phyloP scores from a whole-genome alignment of 208 protist genomes.

The Acanthamoeba castellanii region DNA sequence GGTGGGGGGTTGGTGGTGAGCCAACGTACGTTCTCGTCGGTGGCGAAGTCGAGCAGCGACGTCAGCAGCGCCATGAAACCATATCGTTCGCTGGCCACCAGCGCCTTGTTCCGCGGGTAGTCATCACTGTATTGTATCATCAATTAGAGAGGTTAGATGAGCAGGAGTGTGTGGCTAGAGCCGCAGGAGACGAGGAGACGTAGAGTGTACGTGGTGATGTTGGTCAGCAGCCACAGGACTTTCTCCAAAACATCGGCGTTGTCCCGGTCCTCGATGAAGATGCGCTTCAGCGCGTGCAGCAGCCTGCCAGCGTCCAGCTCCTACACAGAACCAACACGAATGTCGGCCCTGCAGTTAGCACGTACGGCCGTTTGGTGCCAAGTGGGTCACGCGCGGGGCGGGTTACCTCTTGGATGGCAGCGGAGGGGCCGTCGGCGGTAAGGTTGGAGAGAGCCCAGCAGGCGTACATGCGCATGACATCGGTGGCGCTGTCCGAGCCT shows the following conservation, averaged over 20 bases:
- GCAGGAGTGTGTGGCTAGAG: neutral
- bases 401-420: neutral
- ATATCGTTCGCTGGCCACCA: neutral
- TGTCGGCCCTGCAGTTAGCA: neutral
- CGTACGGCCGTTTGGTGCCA: neutral
- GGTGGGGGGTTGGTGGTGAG: neutral
- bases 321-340: neutral
- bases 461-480: neutral
- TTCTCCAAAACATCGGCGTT: conserved; percentile 3
- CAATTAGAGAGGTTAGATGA: neutral
- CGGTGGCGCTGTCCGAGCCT: neutral
- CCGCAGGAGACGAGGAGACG: neutral
- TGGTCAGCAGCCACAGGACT: conserved; percentile 26
- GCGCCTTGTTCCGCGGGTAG: conserved; percentile 19
- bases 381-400: neutral
- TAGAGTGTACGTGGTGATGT: conserved; percentile 6
- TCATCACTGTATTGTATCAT: neutral
- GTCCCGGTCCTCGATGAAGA: neutral
- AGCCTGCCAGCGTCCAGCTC: neutral
- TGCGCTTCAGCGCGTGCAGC: conserved; percentile 8
- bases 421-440: neutral
- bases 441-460: conserved; percentile 47
- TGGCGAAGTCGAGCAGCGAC: conserved; percentile 4
- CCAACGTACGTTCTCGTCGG: neutral
- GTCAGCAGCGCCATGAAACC: neutral